Conservation (phyloP, 495 filamentous ascomycete genomes). For the Sporormia fimetaria region DNA sequence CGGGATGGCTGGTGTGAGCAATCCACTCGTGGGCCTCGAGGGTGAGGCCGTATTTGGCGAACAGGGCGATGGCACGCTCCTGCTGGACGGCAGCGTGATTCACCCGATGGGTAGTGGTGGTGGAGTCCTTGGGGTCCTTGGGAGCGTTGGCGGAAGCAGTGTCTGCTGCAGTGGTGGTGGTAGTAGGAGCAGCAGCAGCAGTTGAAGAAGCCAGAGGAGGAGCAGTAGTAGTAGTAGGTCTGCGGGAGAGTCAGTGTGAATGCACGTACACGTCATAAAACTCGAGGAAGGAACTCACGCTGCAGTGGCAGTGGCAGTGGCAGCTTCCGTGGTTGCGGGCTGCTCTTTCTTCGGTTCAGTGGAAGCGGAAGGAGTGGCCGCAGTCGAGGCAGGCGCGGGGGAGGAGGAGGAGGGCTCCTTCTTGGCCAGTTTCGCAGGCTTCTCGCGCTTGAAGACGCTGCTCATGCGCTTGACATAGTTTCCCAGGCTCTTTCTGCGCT, state of each 20-base stretch:
- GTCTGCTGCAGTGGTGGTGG: not conserved
- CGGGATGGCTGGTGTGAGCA: constrained; percentile 30
- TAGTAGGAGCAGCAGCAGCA: constrained; percentile 1
- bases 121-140: not conserved
- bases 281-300: constrained; percentile 5
- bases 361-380: constrained; percentile 5
- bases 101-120: constrained; percentile 7
- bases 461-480: constrained; percentile 26
- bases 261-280: not conserved
- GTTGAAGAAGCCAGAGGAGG: constrained; percentile 6
- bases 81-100: constrained; percentile 28
- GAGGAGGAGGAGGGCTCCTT: constrained; percentile 9
- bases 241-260: not conserved
- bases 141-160: not conserved
- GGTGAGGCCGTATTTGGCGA: constrained; percentile 62
- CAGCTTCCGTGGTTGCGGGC: no score
- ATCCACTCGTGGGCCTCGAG: constrained; percentile 58
- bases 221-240: constrained; percentile 1
- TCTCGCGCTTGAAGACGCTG: constrained; percentile 21
- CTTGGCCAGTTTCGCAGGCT: constrained; percentile 5
- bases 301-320: constrained; percentile 3
- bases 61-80: constrained; percentile 58
- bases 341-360: constrained; percentile 4
- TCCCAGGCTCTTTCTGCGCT: constrained; percentile 19
- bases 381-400: constrained; percentile 2